These are phyloP conservation scores for Tulasnella calospora DNA, from an alignment of 768 basidiomycete genomes.

Conservation along the genomic window DNA sequence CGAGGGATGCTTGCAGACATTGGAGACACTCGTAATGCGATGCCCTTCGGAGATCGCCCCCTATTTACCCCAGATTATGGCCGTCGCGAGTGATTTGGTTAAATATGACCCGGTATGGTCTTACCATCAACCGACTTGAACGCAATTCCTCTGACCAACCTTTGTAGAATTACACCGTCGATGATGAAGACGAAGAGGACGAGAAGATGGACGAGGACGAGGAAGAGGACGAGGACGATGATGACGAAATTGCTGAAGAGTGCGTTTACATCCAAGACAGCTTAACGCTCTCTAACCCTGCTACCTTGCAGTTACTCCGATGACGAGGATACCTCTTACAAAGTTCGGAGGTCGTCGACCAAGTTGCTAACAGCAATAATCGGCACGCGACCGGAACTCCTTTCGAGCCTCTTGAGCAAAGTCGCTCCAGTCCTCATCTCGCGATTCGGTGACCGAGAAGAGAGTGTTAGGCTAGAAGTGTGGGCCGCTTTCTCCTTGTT, in stretches of 20 bases:
- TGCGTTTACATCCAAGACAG: slow-evolving; percentile 38
- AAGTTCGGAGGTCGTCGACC: slow-evolving; percentile 88
- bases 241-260: slow-evolving; percentile 78
- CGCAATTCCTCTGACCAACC: slow-evolving; percentile 19
- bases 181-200: slow-evolving; percentile 59
- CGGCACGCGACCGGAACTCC: slow-evolving; percentile 82
- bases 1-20: slow-evolving; percentile 78
- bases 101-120: slow-evolving; percentile 85
- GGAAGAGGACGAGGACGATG: slow-evolving; percentile 51
- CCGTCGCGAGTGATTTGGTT: slow-evolving; percentile 69
- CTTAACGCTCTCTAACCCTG: slow-evolving; percentile 26
- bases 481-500: slow-evolving; percentile 81
- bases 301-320: slow-evolving; percentile 71
- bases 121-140: neutral
- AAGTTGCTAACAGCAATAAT: slow-evolving; percentile 83
- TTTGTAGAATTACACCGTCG: slow-evolving; percentile 71
- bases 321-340: slow-evolving; percentile 97
- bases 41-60: slow-evolving; percentile 78
- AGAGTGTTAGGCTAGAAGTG: slow-evolving; percentile 87
- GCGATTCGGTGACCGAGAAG: slow-evolving; percentile 90
- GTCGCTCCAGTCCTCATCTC: slow-evolving; percentile 87
- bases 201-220: slow-evolving; percentile 51
- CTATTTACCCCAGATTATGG: slow-evolving; percentile 63
- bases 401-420: slow-evolving; percentile 70
- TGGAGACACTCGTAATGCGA: slow-evolving; percentile 78